Evolutionary conservation across 495 filamentous ascomycete species (phyloP).

Genomic region (Podospora bellae-mahoneyi): DNA sequence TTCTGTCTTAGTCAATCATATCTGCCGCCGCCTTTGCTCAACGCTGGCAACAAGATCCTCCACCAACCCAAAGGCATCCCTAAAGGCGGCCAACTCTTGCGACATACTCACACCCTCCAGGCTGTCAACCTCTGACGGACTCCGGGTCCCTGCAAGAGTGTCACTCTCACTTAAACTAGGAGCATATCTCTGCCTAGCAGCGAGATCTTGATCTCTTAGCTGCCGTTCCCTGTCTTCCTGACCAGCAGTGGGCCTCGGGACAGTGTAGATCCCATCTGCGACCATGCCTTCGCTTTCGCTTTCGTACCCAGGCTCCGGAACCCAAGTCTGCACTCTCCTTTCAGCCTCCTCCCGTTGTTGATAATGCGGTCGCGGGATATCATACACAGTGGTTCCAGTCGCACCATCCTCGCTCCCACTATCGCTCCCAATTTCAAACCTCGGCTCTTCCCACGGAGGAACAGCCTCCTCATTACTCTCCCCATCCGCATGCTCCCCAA

Average conservation of each 20-base stretch:
- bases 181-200: not conserved
- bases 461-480: not conserved
- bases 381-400: not conserved
- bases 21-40: conserved; percentile 28
- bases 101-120: conserved; percentile 9
- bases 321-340: not conserved
- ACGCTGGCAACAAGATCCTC: conserved; percentile 45
- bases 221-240: not conserved
- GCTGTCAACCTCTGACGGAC: not conserved
- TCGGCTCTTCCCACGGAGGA: not conserved
- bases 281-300: not conserved
- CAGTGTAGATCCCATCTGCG: not conserved
- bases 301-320: not conserved
- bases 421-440: not conserved
- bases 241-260: not conserved
- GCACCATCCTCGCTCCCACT: not conserved
- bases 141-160: not conserved
- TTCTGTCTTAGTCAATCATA: not conserved
- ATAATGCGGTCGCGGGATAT: not conserved
- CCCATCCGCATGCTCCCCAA: not conserved
- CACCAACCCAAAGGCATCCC: conserved; percentile 45
- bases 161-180: conserved; percentile 3
- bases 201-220: not conserved
- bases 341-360: not conserved
- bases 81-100: conserved; percentile 47